Evolutionary conservation across 305 asterid species (phyloP).

Genomic region (Solanum chacoense): DNA sequence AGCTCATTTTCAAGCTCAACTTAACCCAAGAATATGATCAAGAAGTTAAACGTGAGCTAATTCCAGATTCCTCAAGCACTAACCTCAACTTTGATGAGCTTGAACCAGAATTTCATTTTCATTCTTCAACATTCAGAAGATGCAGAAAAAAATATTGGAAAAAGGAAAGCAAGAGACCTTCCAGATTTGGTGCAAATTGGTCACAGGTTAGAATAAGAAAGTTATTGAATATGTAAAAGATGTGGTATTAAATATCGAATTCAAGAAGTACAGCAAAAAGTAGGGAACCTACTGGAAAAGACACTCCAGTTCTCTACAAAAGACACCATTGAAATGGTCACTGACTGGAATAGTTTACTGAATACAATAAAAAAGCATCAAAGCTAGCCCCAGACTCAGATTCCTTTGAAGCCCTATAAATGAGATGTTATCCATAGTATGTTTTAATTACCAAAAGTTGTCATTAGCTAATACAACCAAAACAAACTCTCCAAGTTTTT

Average conservation of each 20-base stretch:
- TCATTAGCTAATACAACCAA: background rate
- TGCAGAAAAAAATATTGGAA: background rate
- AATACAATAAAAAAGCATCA: background rate
- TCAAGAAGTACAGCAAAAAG: background rate
- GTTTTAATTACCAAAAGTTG: background rate
- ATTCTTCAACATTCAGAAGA: background rate
- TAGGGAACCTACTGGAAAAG: background rate
- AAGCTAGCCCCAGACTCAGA: background rate
- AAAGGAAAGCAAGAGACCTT: background rate
- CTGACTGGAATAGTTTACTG: background rate
- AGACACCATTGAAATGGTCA: background rate
- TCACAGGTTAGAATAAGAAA: background rate
- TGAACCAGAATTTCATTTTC: background rate
- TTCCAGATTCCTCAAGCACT: background rate
- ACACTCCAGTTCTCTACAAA: background rate
- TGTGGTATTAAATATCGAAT: background rate
- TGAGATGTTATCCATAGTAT: background rate
- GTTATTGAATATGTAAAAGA: background rate
- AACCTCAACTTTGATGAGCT: background rate
- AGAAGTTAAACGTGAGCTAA: background rate
- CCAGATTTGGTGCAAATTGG: background rate
- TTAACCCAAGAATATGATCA: background rate
- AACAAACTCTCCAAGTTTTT: background rate
- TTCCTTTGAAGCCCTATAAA: background rate
- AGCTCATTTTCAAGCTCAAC: background rate